A percentile compares a stretch with the other conserved stretches of the same genome.
phyloP scores from a whole-genome alignment of 345 rosid genomes.

The Camelina hispida region DNA sequence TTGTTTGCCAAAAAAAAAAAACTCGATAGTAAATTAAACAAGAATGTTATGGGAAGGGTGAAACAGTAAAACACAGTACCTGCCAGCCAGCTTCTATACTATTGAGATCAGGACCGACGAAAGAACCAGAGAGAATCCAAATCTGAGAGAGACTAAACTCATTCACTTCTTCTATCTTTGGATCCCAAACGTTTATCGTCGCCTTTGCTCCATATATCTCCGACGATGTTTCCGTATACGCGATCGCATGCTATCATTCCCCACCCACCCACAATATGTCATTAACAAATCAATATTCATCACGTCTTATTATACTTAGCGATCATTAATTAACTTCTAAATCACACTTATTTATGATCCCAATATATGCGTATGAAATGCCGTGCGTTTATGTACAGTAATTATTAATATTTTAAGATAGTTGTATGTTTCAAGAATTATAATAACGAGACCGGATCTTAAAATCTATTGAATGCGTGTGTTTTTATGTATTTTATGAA shows the following conservation, averaged over 20 bases:
- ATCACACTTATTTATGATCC: constrained; percentile 27
- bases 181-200: constrained; percentile 98
- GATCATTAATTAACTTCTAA: constrained; percentile 20
- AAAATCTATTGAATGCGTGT: constrained; percentile 40
- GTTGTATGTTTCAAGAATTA: constrained; percentile 33
- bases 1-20: too few relatives aligned
- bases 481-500: constrained; percentile 28
- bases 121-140: constrained; percentile 95
- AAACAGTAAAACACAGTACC: constrained; percentile 53
- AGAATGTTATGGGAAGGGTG: not conserved
- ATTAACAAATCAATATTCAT: not conserved
- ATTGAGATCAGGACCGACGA: constrained; percentile 96
- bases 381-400: not conserved
- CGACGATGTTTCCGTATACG: constrained; percentile 72
- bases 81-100: constrained; percentile 99
- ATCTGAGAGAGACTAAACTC: constrained; percentile 98
- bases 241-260: constrained; percentile 85
- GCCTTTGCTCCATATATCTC: constrained; percentile 88
- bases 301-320: not conserved
- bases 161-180: constrained; percentile 74
- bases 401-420: not conserved
- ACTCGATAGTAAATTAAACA: not conserved
- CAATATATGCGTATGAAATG: constrained; percentile 15
- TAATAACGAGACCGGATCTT: constrained; percentile 44
- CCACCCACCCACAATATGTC: constrained; percentile 2